A percentile compares a stretch with the other conserved stretches of the same genome.
Evolutionary conservation across 352 stramenopile species (phyloP).

Genomic region (Pythium aquatile): DNA sequence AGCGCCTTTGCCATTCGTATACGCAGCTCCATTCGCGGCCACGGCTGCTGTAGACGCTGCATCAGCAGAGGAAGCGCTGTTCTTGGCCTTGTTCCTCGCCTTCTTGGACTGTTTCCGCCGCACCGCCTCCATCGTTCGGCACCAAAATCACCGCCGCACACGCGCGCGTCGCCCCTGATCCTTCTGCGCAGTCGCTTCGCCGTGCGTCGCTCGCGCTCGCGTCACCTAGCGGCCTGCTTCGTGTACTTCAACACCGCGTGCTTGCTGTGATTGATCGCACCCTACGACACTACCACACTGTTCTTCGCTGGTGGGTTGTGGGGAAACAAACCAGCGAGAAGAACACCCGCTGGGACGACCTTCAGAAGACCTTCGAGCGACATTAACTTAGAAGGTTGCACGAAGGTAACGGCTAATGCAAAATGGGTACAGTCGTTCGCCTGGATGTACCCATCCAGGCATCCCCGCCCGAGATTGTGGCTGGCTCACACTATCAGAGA

Average conservation of each 20-base stretch:
- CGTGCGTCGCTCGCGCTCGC: neutral
- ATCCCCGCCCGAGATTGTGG: too few relatives aligned
- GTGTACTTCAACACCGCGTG: neutral
- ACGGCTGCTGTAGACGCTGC: neutral
- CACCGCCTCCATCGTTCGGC: constrained; percentile 27
- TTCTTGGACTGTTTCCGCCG: constrained; percentile 29
- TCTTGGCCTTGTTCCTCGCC: constrained; percentile 23
- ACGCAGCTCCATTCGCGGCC: neutral
- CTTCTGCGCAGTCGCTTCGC: neutral
- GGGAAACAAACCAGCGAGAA: constrained; percentile 8
- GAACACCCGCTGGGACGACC: constrained; percentile 19
- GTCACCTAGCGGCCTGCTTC: neutral
- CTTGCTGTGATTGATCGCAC: constrained; percentile 5
- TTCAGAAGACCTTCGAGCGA: constrained; percentile 18
- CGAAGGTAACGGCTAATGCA: neutral
- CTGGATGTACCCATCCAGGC: too few relatives aligned
- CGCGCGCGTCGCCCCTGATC: neutral
- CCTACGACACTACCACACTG: neutral
- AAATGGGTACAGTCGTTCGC: too few relatives aligned
- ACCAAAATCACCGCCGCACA: neutral
- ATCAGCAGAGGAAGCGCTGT: neutral
- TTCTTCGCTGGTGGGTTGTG: constrained; percentile 4
- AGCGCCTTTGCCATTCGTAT: neutral
- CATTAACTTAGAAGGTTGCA: neutral
- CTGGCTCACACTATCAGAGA: too few relatives aligned